A percentile compares a stretch with the other conserved stretches of the same genome.
These are phyloP conservation scores for Diaporthe batatas DNA, from an alignment of 2,329 filamentous ascomycete species.

Conservation along the genomic window DNA sequence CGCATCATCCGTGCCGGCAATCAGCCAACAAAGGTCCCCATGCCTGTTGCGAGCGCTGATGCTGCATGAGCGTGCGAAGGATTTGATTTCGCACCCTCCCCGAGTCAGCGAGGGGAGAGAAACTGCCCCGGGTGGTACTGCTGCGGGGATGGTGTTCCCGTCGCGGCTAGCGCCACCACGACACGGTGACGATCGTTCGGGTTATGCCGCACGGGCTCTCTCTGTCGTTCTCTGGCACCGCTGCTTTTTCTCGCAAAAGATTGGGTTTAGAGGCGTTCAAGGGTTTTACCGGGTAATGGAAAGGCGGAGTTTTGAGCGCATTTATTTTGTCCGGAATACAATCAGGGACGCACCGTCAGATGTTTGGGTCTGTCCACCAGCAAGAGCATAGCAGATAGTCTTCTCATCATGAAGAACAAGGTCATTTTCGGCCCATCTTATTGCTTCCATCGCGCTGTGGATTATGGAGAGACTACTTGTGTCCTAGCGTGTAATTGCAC, in stretches of 20 bases:
- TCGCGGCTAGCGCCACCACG: conserved; percentile 5
- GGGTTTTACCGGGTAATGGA: conserved; percentile 13
- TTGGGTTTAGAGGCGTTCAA: conserved; percentile 26
- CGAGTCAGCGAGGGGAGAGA: background rate
- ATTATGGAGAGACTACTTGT: background rate
- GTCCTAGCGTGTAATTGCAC: no score
- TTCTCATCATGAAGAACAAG: conserved; percentile 1
- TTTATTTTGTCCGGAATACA: conserved; percentile 9
- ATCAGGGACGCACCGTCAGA: background rate
- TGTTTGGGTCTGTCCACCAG: background rate
- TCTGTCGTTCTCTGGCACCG: background rate
- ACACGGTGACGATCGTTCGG: conserved; percentile 1
- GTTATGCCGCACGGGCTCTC: background rate
- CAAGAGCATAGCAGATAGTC: conserved; percentile 26
- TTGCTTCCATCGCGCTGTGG: background rate
- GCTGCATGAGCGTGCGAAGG: conserved; percentile 70
- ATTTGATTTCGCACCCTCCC: background rate
- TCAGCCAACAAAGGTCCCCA: conserved; percentile 85
- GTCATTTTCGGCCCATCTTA: background rate
- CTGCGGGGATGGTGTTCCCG: conserved; percentile 16
- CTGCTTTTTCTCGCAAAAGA: conserved; percentile 4
- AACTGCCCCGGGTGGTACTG: background rate
- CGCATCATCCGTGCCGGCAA: conserved; percentile 87
- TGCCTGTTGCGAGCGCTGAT: conserved; percentile 85
- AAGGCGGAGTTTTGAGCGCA: conserved; percentile 34